Base-by-base conservation (phyloP, 2,329 filamentous ascomycete species). In the Dactylonectria macrodidyma region DNA sequence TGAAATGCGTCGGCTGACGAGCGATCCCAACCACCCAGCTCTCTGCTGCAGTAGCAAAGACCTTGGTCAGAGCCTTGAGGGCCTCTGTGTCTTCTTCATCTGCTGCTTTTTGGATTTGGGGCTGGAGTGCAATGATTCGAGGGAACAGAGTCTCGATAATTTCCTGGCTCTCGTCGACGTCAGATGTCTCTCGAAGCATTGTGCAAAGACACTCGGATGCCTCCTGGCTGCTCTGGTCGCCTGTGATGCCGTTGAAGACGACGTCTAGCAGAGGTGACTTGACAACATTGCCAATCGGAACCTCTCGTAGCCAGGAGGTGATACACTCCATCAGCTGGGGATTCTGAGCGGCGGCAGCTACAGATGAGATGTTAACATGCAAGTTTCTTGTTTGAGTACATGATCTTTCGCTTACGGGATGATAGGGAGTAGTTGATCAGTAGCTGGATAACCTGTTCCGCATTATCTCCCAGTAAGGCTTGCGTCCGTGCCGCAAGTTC, bases 251-350 rank as follows among this genome's bases (percentile, higher is more conserved):
- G 72, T 90, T 89, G 77, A 98, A 90, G 57, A 98, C 89, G 59
- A 95, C 87, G 72, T 94, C 90, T 73, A 99, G 86, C 14, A 99
- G 86, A 7, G 95, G 92, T 1, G 95, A 98, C 74, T 92, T 92
- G 73, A 97, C 92, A 71, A 99, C 90, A 69, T 93, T 91, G 71
- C 87, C 88, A 55, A 97, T 89, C 0, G 95, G 94, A 7, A 99
- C 94, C 82, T 99, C 96, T 74, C 95, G 90, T 73, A 98, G 88
- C 96, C 96, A 99, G 3, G 96, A 98, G 36, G 95, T 97, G 75
- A 98, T 95, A 80, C 96, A 98, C 76, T 98, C 94, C 80, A 98
- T 91, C 55, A 99, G 88, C 77, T 95, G 93, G 2, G 95, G 95
- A 77, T 98, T 97, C 70, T 91, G 92, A 9, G 94, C 89, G 26